Evolutionary conservation across 73 alveolate genomes (phyloP).

Genomic region (Diophrys sp.): DNA sequence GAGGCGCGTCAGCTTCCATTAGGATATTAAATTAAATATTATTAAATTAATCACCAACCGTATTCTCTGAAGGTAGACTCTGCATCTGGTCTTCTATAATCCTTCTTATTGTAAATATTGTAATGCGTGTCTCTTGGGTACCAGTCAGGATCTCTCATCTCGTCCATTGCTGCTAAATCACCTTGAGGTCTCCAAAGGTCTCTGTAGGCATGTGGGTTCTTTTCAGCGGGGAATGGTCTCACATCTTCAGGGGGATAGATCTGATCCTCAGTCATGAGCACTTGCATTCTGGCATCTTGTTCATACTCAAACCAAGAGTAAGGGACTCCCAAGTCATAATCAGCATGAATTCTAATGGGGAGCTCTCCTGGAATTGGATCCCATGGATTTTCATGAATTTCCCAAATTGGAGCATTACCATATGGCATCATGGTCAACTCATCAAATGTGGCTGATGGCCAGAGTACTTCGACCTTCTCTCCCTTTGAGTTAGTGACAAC

Average conservation of each 20-base stretch:
- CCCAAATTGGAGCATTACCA: conserved; percentile 82
- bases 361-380: conserved; percentile 91
- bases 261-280: conserved; percentile 74
- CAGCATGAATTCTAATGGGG: conserved; percentile 76
- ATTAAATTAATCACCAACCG: not conserved
- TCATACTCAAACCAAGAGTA: conserved; percentile 92
- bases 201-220: conserved; percentile 77
- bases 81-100: conserved; percentile 24
- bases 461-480: conserved; percentile 86
- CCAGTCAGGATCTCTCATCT: conserved; percentile 79
- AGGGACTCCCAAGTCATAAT: conserved; percentile 88
- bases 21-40: not conserved
- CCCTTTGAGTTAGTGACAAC: conserved; percentile 92
- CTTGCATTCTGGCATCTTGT: conserved; percentile 40
- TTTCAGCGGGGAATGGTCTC: conserved; percentile 80
- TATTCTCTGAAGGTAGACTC: conserved; percentile 33
- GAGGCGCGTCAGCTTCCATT: no score
- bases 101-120: conserved; percentile 52
- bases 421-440: conserved; percentile 71
- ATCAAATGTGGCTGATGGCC: conserved; percentile 85
- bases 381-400: conserved; percentile 86
- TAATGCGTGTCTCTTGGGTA: conserved; percentile 54
- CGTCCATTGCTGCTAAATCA: conserved; percentile 60
- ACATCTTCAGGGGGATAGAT: conserved; percentile 81
- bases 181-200: conserved; percentile 87